Base-by-base conservation (phyloP, 2,329 filamentous ascomycete species). In the Dryadomyces quercus-mongolicae region DNA sequence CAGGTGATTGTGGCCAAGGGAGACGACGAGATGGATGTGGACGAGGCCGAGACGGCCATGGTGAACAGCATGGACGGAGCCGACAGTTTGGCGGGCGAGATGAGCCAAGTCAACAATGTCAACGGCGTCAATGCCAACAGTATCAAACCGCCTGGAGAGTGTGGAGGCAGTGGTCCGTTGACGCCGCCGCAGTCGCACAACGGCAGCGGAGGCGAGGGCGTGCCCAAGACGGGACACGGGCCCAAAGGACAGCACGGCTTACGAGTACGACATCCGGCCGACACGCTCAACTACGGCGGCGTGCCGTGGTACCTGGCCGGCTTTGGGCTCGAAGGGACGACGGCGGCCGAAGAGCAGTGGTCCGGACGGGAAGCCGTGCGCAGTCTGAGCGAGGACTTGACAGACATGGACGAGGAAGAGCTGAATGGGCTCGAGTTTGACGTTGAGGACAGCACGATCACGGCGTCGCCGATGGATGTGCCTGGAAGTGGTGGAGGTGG, bases 361-460 rank as follows among this genome's bases (percentile, higher is more conserved):
- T 18, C 80, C 0, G 87, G 84, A 2, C 77, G 84, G 38, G 86
- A 91, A 54, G 81, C 86, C 1, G 69, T 75, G 40, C 71, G 77
- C 31, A 74, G 72, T 61, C 82, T 92, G 68, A 94, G 88, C 62
- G 91, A 95, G 67, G 88, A 92, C 61, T 75, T 96, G 21, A 94
- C 87, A 55, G 92, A 96, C 64, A 82, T 96, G 65, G 91, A 95
- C 62, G 91, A 96, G 60, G 90, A 94, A 52, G 88, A 92, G 69
- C 74, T 95, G 55, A 84, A 87, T 62, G 88, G 85, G 38, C 71
- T 89, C 38, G 75, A 71, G 38, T 72, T 74, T 50, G 77, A 79
- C 59, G 71, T 80, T 34, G 75, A 76, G 59, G 72, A 76, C 53
- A 66, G 68, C 56, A 73, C 68, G 22, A 72, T 73, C 53, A 71